Conservation (phyloP, 495 filamentous ascomycete species). For the Neurospora hispaniola region DNA sequence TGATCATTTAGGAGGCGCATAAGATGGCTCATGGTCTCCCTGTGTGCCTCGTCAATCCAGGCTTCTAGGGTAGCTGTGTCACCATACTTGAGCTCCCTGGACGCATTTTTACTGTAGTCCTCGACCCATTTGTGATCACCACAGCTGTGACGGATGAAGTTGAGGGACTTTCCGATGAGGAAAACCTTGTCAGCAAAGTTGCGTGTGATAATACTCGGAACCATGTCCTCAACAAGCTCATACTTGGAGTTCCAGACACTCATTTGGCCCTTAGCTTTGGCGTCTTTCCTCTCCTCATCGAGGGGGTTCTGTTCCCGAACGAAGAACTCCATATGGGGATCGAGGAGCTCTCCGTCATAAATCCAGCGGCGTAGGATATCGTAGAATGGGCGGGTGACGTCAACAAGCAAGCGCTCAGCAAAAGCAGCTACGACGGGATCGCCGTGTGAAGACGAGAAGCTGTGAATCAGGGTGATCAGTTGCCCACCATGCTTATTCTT, state of each 20-base stretch:
- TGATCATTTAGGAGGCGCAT: slow-evolving; percentile 88
- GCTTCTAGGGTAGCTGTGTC: slow-evolving; percentile 85
- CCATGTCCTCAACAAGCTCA: slow-evolving; percentile 70
- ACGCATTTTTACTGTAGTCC: slow-evolving; percentile 86
- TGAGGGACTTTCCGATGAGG: slow-evolving; percentile 92
- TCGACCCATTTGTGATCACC: slow-evolving; percentile 93
- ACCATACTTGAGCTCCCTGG: slow-evolving; percentile 85
- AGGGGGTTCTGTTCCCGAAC: slow-evolving; percentile 59
- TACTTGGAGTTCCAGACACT: slow-evolving; percentile 99
- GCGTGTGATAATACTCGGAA: slow-evolving; percentile 81
- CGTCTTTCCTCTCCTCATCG: slow-evolving; percentile 34
- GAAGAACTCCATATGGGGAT: slow-evolving; percentile 95
- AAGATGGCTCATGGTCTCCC: slow-evolving; percentile 92
- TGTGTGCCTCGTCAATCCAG: slow-evolving; percentile 95
- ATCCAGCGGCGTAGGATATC: slow-evolving; percentile 95
- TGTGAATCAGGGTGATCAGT: slow-evolving; percentile 87
- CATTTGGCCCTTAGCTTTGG: slow-evolving; percentile 58
- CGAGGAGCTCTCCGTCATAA: slow-evolving; percentile 93
- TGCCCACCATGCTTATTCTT: slow-evolving; percentile 81
- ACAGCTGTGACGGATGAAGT: slow-evolving; percentile 95
- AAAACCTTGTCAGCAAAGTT: slow-evolving; percentile 95
- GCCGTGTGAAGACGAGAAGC: slow-evolving; percentile 85
- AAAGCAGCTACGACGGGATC: slow-evolving; percentile 91
- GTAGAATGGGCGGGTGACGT: slow-evolving; percentile 94
- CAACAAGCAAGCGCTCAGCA: slow-evolving; percentile 82